phyloP scores from a whole-genome alignment of 129 eudicot genomes.

The Pittosporum tobira region DNA sequence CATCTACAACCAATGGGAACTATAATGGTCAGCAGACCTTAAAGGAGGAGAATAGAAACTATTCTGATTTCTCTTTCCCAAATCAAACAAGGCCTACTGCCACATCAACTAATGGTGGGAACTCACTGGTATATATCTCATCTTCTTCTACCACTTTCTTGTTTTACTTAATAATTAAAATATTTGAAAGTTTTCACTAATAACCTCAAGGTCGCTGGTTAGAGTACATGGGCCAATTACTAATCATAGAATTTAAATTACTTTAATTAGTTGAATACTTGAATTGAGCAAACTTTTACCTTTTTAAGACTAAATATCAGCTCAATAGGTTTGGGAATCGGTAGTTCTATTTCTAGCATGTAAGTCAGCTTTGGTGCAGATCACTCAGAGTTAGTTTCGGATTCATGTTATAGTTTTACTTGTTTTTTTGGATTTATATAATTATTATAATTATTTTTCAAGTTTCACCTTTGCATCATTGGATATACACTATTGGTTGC shows the following conservation, averaged over 20 bases:
- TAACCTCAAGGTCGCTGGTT: too few species aligned
- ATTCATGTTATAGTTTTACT: not conserved
- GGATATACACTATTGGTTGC: too few species aligned
- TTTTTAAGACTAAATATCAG: not conserved
- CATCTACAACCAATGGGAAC: conserved; percentile 73
- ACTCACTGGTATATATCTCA: conserved; percentile 28
- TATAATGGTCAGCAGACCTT: conserved; percentile 30
- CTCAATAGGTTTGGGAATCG: not conserved
- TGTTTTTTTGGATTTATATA: not conserved
- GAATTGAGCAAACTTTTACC: not conserved
- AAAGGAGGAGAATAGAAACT: conserved; percentile 39
- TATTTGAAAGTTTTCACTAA: too few species aligned
- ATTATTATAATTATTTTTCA: too few species aligned
- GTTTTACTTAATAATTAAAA: too few species aligned
- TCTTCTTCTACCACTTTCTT: not conserved
- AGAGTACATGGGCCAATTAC: too few species aligned
- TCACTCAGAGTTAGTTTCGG: conserved; percentile 6
- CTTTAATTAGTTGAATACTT: not conserved
- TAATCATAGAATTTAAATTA: too few species aligned
- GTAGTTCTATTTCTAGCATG: not conserved
- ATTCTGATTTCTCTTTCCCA: conserved; percentile 58
- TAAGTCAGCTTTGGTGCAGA: not conserved
- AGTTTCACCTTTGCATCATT: too few species aligned
- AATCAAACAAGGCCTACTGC: conserved; percentile 34
- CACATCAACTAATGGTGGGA: conserved; percentile 32